These are phyloP conservation scores for Suillus brevipes DNA, from an alignment of 768 basidiomycete species.

Conservation along the genomic window DNA sequence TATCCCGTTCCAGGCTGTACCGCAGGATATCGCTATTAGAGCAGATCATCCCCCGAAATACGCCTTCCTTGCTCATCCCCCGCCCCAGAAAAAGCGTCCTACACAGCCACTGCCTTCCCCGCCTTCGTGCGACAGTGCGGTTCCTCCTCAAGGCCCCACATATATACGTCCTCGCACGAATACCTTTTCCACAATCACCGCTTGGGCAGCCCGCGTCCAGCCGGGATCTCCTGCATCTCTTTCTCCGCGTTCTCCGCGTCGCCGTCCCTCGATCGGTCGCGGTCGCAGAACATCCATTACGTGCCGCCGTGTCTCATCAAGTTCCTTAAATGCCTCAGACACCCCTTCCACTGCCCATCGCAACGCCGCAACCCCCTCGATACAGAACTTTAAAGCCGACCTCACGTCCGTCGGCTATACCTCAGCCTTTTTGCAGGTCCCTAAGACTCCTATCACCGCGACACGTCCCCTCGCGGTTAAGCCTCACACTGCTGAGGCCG, in stretches of 20 bases:
- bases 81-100: conserved; percentile 38
- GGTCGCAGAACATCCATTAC: conserved; percentile 37
- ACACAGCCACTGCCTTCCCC: conserved; percentile 30
- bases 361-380: conserved; percentile 40
- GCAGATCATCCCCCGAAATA: conserved; percentile 27
- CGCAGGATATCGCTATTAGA: conserved; percentile 19
- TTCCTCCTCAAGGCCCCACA: conserved; percentile 19
- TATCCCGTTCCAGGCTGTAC: conserved; percentile 9
- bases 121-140: conserved; percentile 2
- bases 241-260: conserved; percentile 42
- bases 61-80: conserved; percentile 44
- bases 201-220: conserved; percentile 67
- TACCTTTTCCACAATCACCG: conserved; percentile 49
- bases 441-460: conserved; percentile 44
- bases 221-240: conserved; percentile 61
- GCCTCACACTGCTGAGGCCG: conserved; percentile 7
- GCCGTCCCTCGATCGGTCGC: conserved; percentile 33
- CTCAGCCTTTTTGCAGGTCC: conserved; percentile 61
- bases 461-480: conserved; percentile 14
- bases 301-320: conserved; percentile 41
- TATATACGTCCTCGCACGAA: conserved; percentile 37
- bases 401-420: conserved; percentile 66
- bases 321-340: conserved; percentile 44
- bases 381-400: conserved; percentile 50
- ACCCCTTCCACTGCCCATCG: conserved; percentile 38